Base-by-base conservation (phyloP, 768 basidiomycete species). In the Russula sp. region DNA sequence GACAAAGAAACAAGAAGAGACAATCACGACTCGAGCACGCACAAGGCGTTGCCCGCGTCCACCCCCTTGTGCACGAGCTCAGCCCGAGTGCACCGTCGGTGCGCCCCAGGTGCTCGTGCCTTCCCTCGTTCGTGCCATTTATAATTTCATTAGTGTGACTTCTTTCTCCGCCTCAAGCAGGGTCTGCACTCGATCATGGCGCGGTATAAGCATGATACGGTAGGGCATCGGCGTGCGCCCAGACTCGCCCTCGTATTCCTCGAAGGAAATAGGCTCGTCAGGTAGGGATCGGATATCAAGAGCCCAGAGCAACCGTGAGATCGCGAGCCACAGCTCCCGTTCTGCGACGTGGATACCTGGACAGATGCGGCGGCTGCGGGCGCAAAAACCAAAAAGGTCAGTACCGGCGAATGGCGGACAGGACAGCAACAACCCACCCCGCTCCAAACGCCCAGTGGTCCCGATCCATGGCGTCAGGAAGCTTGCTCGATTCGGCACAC, bases 391-490 rank as follows among this genome's bases (percentile, higher is more conserved):
- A 35, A 14, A 37, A 40, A 45, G 1, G 32, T 47, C 44, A 37
- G 44, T 60, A n/a, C 7, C 44, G 16, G 13, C 50, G 3, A 49
- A 51, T 55, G 59, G 37, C 32, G 20, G 48, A 40, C 37, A 54
- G 53, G n/a, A 14, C 13, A 50, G 32, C 42, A 35, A 35, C 18
- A 40, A 70, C 75, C 34, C 66, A 82, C 80, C 80, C 80, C 1
- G 71, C 79, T 16, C 80, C 80, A 56, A 80, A 82, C 69, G 75
- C 75, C 80, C 80, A 82, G 58, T 82, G 78, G 63, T 82, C 80
- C 42, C 80, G 76, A 55, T 82, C 72, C 64, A 73, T 72, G 8
- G 78, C 72, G 62, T 81, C 72, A 2, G 74, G 50, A 27, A 77
- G 68, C 44, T 79, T 78, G 16, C 78, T 77, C 3, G 79, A 80